Evolutionary conservation across 2,329 filamentous ascomycete species (phyloP).

Genomic region (Juglanconis oblonga): DNA sequence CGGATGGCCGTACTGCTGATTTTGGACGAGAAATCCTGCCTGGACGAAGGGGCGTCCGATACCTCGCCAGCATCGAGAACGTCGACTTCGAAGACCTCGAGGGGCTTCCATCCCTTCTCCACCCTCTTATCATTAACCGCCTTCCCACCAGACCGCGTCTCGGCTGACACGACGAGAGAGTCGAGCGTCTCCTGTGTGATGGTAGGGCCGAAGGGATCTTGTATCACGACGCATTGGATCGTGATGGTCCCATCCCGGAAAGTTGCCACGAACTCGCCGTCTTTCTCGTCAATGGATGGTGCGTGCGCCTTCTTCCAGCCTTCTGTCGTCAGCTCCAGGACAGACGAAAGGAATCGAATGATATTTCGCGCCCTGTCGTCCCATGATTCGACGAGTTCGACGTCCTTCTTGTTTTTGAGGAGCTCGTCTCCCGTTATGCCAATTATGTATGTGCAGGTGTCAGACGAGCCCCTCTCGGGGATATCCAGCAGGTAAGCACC

Average conservation of each 20-base stretch:
- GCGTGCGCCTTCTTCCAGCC: conserved; percentile 43
- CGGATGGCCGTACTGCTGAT: conserved; percentile 89
- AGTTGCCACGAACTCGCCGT: conserved; percentile 48
- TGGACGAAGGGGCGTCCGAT: conserved; percentile 38
- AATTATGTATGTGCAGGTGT: conserved; percentile 63
- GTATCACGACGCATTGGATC: conserved; percentile 79
- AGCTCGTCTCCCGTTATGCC: conserved; percentile 88
- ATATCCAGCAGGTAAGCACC: conserved; percentile 68
- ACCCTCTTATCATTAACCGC: conserved; percentile 81
- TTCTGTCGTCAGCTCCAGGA: conserved; percentile 41
- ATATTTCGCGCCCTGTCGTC: conserved; percentile 66
- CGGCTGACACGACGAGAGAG: conserved; percentile 80
- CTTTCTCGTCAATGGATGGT: conserved; percentile 31
- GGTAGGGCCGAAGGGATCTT: conserved; percentile 87
- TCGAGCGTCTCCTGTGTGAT: conserved; percentile 77
- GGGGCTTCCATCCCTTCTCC: conserved; percentile 70
- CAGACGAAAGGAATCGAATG: conserved; percentile 69
- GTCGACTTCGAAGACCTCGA: conserved; percentile 86
- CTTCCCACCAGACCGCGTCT: conserved; percentile 79
- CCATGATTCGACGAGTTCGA: conserved; percentile 80
- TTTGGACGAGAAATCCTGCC: conserved; percentile 71
- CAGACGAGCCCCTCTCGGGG: conserved; percentile 33
- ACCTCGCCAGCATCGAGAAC: conserved; percentile 70
- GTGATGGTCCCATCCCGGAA: conserved; percentile 60
- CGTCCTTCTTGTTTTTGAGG: conserved; percentile 84